Percentiles rank a stretch among this genome's conserved stretches.
Conservation (phyloP, 2,329 filamentous ascomycete species). For the Fusarium citri region DNA sequence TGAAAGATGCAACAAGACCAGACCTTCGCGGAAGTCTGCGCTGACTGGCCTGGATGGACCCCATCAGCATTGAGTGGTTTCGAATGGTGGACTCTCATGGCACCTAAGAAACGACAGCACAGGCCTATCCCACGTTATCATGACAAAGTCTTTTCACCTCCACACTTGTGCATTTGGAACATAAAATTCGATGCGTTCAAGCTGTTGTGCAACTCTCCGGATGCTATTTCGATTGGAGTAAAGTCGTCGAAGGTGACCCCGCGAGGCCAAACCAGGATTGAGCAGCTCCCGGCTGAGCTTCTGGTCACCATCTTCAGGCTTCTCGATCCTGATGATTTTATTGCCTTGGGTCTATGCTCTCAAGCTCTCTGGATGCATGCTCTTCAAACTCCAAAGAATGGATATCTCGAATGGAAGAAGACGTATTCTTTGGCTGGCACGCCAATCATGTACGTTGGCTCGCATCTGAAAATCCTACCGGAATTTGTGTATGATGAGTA, state of each 20-base stretch:
- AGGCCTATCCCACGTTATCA: background rate
- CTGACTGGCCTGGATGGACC: background rate
- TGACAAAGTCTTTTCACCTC: background rate
- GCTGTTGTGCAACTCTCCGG: background rate
- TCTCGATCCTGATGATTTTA: background rate
- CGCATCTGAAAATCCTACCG: background rate
- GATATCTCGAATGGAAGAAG: background rate
- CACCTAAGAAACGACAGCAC: background rate
- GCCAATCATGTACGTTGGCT: constrained; percentile 5
- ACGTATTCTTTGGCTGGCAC: constrained; percentile 18
- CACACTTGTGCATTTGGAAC: background rate
- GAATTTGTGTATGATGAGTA: background rate
- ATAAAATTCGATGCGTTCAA: constrained; percentile 18
- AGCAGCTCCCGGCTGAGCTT: constrained; percentile 10
- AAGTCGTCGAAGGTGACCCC: rapidly evolving
- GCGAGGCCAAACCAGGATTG: background rate
- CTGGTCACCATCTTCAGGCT: background rate
- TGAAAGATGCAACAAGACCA: background rate
- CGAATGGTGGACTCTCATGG: background rate
- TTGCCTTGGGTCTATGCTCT: constrained; percentile 16
- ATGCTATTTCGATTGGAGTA: background rate
- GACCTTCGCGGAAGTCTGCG: background rate
- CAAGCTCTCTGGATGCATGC: constrained; percentile 3
- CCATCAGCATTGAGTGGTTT: background rate
- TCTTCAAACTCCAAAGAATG: background rate